Conservation (phyloP, 371 early-diverging fungal genomes). For the Circinella minor region DNA sequence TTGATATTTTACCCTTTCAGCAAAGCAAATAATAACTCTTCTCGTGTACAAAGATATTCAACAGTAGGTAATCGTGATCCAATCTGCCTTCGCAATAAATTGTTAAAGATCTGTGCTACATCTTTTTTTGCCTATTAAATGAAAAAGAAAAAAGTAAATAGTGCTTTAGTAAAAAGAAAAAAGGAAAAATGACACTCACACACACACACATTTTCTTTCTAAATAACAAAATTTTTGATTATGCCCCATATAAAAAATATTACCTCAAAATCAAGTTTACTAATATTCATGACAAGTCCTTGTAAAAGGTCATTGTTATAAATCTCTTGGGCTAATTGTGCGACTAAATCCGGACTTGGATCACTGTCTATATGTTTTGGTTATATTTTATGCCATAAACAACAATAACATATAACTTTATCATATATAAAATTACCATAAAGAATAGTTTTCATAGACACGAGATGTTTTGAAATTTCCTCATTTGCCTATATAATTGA, state of each 20-base stretch:
- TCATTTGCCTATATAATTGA: conserved; percentile 78
- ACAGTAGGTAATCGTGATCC: conserved; percentile 95
- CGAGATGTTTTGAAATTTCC: conserved; percentile 92
- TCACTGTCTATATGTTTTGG: conserved; percentile 71
- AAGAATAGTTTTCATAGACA: conserved; percentile 89
- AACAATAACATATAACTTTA: background rate
- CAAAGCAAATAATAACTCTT: conserved; percentile 81
- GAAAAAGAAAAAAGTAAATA: no score
- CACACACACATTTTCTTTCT: background rate
- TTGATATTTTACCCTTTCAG: conserved; percentile 69
- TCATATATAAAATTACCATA: conserved; percentile 72
- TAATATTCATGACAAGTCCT: conserved; percentile 83
- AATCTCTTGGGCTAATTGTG: conserved; percentile 94
- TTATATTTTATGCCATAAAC: background rate
- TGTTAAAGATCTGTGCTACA: conserved; percentile 96
- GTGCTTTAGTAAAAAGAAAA: no score
- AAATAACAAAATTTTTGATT: no score
- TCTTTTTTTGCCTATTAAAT: conserved; percentile 89
- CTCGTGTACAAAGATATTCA: conserved; percentile 87
- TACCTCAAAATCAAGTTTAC: conserved; percentile 93
- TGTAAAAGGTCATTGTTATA: conserved; percentile 89
- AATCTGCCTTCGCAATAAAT: conserved; percentile 92
- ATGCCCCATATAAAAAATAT: background rate
- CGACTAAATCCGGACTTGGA: conserved; percentile 89
- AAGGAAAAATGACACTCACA: no score